phyloP scores from a whole-genome alignment of 2,329 filamentous ascomycete genomes.

The Talaromyces pinophilus region DNA sequence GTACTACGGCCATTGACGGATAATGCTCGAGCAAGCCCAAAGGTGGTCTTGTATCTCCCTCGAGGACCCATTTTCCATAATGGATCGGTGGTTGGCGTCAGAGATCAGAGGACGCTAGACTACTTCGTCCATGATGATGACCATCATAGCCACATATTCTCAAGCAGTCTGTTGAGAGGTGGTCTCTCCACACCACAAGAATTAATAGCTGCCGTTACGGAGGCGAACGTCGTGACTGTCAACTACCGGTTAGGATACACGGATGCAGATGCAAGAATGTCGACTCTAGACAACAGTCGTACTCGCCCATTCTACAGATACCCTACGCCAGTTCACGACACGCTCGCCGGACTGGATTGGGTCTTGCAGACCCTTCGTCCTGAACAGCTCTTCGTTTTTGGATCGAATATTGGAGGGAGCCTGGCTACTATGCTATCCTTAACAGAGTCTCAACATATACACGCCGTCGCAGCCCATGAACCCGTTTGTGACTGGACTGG shows the following conservation, averaged over 20 bases:
- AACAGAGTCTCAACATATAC: constrained; percentile 39
- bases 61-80: constrained; percentile 18
- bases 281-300: neutral
- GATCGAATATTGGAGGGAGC: constrained; percentile 43
- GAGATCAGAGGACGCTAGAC: constrained; percentile 5
- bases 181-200: constrained; percentile 28
- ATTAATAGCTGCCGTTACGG: constrained; percentile 34
- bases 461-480: constrained; percentile 37
- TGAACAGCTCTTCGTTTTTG: constrained; percentile 34
- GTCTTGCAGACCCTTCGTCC: constrained; percentile 36
- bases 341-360: constrained; percentile 44
- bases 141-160: neutral
- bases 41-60: constrained; percentile 23
- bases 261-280: constrained; percentile 1
- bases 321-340: constrained; percentile 44
- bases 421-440: constrained; percentile 47
- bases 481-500: constrained; percentile 45
- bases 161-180: constrained; percentile 7
- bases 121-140: neutral
- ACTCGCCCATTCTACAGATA: constrained; percentile 31
- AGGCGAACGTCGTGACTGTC: constrained; percentile 42
- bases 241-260: constrained; percentile 42
- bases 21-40: constrained; percentile 4
- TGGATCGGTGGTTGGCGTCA: neutral
- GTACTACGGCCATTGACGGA: constrained; percentile 13